A percentile compares a stretch with the other conserved stretches of the same genome.
Conservation (phyloP, 495 filamentous ascomycete genomes). For the Lichenothelia convexa region DNA sequence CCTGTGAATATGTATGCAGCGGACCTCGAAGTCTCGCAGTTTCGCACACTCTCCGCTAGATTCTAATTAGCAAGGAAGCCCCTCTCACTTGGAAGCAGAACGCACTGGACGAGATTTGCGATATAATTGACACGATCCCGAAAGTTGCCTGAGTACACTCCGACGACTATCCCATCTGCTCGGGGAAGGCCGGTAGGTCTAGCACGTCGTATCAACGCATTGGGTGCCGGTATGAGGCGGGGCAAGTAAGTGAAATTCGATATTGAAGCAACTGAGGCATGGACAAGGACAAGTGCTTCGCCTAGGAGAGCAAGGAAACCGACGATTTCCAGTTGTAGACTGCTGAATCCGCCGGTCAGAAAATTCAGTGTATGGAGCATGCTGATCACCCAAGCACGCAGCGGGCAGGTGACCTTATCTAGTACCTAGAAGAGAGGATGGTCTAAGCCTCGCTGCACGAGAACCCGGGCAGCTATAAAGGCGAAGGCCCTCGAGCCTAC, state of each 20-base stretch:
- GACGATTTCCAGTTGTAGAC: conserved; percentile 24
- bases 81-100: background rate
- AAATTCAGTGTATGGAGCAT: too few relatives aligned
- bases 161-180: conserved; percentile 14
- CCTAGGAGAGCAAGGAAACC: conserved; percentile 26
- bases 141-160: conserved; percentile 18
- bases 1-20: background rate
- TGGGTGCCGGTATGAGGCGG: conserved; percentile 22
- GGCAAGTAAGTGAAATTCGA: conserved; percentile 22
- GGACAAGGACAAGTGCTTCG: conserved; percentile 22
- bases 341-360: too few relatives aligned
- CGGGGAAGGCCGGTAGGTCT: conserved; percentile 15
- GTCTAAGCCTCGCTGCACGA: too few relatives aligned
- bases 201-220: conserved; percentile 18
- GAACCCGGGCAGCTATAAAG: too few relatives aligned
- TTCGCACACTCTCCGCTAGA: background rate
- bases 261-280: conserved; percentile 22
- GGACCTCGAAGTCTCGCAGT: background rate
- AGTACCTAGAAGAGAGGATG: too few relatives aligned
- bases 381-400: too few relatives aligned
- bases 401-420: too few relatives aligned
- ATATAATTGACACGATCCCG: conserved; percentile 19
- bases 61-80: background rate
- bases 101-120: conserved; percentile 11
- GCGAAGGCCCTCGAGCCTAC: too few relatives aligned